These are phyloP conservation scores for Pleurotus pulmonarius DNA, from an alignment of 768 basidiomycete genomes.

Conservation along the genomic window DNA sequence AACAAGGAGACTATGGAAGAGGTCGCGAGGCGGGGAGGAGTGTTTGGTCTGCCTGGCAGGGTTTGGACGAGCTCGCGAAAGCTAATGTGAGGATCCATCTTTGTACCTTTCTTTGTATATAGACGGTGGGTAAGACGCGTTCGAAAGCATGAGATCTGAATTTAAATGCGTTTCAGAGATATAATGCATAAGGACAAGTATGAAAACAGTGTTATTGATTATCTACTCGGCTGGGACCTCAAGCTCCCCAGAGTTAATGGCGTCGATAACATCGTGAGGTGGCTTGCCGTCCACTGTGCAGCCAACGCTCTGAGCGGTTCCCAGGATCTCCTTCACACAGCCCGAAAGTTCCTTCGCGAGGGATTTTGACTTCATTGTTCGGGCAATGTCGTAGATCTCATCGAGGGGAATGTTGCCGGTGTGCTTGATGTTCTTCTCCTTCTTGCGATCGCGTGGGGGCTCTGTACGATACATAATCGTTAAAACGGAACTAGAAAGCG, in stretches of 20 bases:
- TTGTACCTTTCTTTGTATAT: no score
- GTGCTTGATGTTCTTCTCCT: constrained; percentile 99
- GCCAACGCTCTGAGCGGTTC: constrained; percentile 94
- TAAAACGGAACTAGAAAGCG: constrained; percentile 16
- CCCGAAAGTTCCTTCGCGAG: constrained; percentile 88
- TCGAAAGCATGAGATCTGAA: no score
- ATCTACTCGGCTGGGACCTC: constrained; percentile 84
- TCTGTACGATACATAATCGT: constrained; percentile 43
- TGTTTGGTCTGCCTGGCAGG: constrained; percentile 64
- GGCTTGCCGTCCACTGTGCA: constrained; percentile 94
- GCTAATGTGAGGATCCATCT: constrained; percentile 19
- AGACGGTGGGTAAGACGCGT: no score
- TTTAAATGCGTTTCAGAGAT: background rate
- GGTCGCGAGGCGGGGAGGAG: constrained; percentile 66
- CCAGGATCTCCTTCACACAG: constrained; percentile 95
- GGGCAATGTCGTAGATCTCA: constrained; percentile 92
- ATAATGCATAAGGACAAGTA: constrained; percentile 4
- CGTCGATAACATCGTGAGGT: constrained; percentile 91
- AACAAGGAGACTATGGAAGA: constrained; percentile 62
- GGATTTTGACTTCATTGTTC: constrained; percentile 93
- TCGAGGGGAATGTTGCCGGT: constrained; percentile 89
- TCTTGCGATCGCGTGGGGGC: constrained; percentile 98
- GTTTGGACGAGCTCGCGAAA: constrained; percentile 45
- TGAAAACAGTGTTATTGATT: constrained; percentile 22
- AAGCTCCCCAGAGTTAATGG: constrained; percentile 78